Conservation (phyloP, 306 rosid species). For the Castanea mollissima region DNA sequence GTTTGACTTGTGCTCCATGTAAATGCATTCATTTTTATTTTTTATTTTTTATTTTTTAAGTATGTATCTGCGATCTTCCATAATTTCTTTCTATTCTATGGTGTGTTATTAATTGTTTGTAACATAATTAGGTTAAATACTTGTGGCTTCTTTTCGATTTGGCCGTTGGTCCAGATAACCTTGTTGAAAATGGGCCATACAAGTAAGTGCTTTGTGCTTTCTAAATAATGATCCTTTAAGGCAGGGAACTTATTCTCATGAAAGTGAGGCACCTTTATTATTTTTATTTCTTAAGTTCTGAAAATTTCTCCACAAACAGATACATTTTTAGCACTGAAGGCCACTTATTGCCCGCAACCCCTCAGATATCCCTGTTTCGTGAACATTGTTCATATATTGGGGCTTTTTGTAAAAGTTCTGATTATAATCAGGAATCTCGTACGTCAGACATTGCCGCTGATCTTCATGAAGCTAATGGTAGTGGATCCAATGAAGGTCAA, state of each 20-base stretch:
- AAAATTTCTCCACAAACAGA: slow-evolving; percentile 38
- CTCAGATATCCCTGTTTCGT: slow-evolving; percentile 70
- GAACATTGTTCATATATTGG: slow-evolving; percentile 86
- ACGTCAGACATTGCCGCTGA: slow-evolving; percentile 41
- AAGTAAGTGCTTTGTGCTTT: slow-evolving; percentile 52
- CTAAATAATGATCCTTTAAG: slow-evolving; percentile 17
- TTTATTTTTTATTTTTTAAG: no score
- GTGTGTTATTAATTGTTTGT: slow-evolving; percentile 23
- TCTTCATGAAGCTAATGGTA: slow-evolving; percentile 62
- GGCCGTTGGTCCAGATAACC: slow-evolving; percentile 91
- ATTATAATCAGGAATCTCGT: slow-evolving; percentile 33
- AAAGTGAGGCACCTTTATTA: background rate
- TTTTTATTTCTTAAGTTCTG: slow-evolving; percentile 4
- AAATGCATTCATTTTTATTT: no score
- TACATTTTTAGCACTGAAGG: slow-evolving; percentile 96
- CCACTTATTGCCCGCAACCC: slow-evolving; percentile 88
- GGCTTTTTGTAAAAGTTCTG: slow-evolving; percentile 66
- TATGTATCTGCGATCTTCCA: background rate
- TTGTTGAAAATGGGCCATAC: slow-evolving; percentile 97
- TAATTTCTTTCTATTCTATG: slow-evolving; percentile 4
- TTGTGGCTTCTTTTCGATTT: slow-evolving; percentile 98
- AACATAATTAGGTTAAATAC: slow-evolving; percentile 70
- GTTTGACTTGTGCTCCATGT: slow-evolving; percentile 1
- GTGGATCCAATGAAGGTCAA: slow-evolving; percentile 41
- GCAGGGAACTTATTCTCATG: slow-evolving; percentile 9